Evolutionary conservation across 768 basidiomycete species (phyloP), one percentile per base, ranked within the genome.

Genomic region (Lanmaoa rubissima): DNA sequence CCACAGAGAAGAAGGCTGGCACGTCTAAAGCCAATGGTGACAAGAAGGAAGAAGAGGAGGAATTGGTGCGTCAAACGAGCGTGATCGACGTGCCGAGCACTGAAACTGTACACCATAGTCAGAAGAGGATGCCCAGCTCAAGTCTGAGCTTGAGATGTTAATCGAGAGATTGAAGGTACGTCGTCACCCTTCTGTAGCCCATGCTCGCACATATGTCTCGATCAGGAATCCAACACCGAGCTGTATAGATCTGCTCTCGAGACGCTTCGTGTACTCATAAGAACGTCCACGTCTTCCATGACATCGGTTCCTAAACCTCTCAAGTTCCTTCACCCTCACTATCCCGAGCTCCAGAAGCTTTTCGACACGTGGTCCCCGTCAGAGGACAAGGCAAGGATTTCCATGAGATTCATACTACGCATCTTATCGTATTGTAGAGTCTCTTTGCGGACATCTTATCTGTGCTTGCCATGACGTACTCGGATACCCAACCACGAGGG

Each of bases 401-500:
- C 28, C n/a, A 5, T 26, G 12, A 42, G 34, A 10, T 34, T 28
- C 28, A 45, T 35, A 6, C 42, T 3, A 14, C 47, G 6, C 32
- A 36, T 43, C 56, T 61, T 9, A 55, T 40, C 7, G 47, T 47
- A 38, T 24, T 56, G 4, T 70, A 97, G 94, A 88, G 90, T 62
- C 82, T 97, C 42, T 95, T 98, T 69, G 94, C 94, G 26, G 95
- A 98, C 65, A 98, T 99, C 58, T 82, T 99, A 28, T 98, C 96
- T 39, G 96, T 98, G 7, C 86, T 99, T 44, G 97, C 96, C 8
- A 99, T 99, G 97, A 99, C 97, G 8, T 98, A 98, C 71, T 98
- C 95, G 10, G 97, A 99, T 75, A 95, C 93, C 17, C 87, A 97
- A 75, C 93, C 94, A 40, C 88, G 97, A 48, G 96, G 96, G 54